Conservation (phyloP, 129 eudicot species). For the Tagetes patula region DNA sequence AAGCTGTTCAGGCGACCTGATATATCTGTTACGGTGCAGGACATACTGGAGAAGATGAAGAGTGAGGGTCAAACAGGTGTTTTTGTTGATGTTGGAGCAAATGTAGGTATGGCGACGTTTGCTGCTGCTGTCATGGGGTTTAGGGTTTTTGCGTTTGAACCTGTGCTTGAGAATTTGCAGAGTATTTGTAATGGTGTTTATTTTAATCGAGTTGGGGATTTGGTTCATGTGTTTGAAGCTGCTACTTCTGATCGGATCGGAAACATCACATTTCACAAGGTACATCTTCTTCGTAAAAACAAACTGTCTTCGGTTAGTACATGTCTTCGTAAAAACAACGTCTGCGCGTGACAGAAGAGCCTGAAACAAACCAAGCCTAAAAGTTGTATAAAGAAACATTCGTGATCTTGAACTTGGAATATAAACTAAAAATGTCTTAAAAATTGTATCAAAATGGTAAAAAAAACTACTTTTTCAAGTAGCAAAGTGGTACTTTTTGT, state of each 20-base stretch:
- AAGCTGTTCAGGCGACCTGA: slow-evolving; percentile 76
- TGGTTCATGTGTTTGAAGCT: slow-evolving; percentile 82
- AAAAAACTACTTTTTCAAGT: too few relatives aligned
- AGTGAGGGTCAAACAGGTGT: slow-evolving; percentile 56
- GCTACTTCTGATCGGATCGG: slow-evolving; percentile 85
- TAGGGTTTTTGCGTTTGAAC: slow-evolving; percentile 81
- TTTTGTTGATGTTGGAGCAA: slow-evolving; percentile 87
- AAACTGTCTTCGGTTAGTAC: background rate
- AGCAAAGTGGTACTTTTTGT: too few relatives aligned
- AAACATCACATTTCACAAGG: slow-evolving; percentile 90
- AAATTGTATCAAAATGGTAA: too few relatives aligned
- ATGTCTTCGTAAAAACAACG: background rate
- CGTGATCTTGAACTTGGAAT: too few relatives aligned
- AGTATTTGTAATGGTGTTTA: slow-evolving; percentile 90
- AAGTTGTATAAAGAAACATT: too few relatives aligned
- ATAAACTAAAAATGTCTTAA: too few relatives aligned
- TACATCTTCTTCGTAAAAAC: slow-evolving; percentile 9
- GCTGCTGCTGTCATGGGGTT: slow-evolving; percentile 98
- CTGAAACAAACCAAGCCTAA: too few relatives aligned
- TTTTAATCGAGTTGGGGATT: slow-evolving; percentile 69
- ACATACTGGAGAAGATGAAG: slow-evolving; percentile 57
- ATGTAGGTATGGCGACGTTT: slow-evolving; percentile 96
- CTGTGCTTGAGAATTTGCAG: slow-evolving; percentile 91
- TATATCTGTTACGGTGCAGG: slow-evolving; percentile 80
- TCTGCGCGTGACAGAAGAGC: too few relatives aligned